Evolutionary conservation across 1,284 basidiomycete genomes (phyloP).

Genomic region (Papiliotrema fonsecae): DNA sequence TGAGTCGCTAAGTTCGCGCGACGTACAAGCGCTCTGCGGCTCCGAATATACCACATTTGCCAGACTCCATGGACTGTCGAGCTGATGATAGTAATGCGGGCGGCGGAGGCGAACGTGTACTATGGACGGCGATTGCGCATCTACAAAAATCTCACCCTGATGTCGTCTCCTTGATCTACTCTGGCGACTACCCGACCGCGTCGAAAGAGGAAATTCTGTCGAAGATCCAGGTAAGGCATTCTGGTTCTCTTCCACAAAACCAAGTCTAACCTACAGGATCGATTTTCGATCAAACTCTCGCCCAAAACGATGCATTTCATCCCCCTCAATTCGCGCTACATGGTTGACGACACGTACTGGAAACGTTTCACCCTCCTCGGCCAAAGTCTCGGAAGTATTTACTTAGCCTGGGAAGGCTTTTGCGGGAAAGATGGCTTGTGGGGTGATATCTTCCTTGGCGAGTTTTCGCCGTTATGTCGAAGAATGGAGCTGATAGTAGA

Average conservation of each 20-base stretch:
- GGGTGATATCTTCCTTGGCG: constrained; percentile 82
- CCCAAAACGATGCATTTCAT: constrained; percentile 67
- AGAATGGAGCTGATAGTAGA: constrained; percentile 53
- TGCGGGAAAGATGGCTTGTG: constrained; percentile 42
- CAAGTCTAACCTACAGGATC: constrained; percentile 52
- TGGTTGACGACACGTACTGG: constrained; percentile 82
- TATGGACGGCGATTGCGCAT: constrained; percentile 84
- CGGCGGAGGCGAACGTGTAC: constrained; percentile 91
- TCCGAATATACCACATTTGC: neutral
- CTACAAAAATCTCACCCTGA: constrained; percentile 69
- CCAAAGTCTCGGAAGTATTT: constrained; percentile 82
- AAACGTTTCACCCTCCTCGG: constrained; percentile 82
- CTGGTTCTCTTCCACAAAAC: neutral
- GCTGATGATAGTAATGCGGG: constrained; percentile 73
- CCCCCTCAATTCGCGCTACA: constrained; percentile 62
- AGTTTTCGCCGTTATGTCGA: constrained; percentile 14
- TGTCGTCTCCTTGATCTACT: constrained; percentile 79
- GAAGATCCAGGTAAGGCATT: constrained; percentile 66
- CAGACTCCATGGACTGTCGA: neutral
- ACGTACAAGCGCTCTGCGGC: too few relatives aligned
- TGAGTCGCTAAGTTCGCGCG: constrained; percentile 48
- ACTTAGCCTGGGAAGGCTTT: constrained; percentile 67
- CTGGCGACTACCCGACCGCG: constrained; percentile 69
- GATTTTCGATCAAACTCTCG: constrained; percentile 75
- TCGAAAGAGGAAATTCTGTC: constrained; percentile 75